These are phyloP conservation scores for Geotrichum bryndzae DNA, from an alignment of 1,139 yeast species.

Conservation along the genomic window DNA sequence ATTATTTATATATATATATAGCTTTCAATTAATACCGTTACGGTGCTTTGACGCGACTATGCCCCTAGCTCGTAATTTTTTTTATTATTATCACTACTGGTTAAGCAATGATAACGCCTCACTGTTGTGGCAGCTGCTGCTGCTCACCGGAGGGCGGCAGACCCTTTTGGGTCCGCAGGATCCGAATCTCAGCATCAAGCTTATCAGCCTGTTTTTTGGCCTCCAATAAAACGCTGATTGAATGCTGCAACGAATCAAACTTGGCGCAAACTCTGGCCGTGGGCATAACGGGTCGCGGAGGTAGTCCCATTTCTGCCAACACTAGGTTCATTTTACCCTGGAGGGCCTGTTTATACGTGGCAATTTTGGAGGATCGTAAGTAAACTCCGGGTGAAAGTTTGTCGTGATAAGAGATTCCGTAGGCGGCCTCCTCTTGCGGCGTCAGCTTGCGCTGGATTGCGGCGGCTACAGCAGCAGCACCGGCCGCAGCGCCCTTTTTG, in stretches of 20 bases:
- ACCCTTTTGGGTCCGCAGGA: constrained; percentile 40
- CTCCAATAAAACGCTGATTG: constrained; percentile 70
- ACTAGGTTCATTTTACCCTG: constrained; percentile 70
- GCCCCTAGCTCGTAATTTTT: too few relatives aligned
- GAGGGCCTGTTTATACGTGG: constrained; percentile 60
- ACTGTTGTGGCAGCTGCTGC: not conserved
- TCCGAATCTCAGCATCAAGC: constrained; percentile 68
- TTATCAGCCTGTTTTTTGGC: constrained; percentile 84
- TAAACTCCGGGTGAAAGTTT: constrained; percentile 70
- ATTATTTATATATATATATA: not conserved
- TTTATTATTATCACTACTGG: not conserved
- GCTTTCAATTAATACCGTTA: not conserved
- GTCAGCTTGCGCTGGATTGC: constrained; percentile 53
- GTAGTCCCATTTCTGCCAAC: constrained; percentile 71
- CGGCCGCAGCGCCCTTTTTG: constrained; percentile 26
- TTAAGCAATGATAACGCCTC: not conserved
- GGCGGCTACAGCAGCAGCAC: constrained; percentile 36
- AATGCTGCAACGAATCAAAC: constrained; percentile 70
- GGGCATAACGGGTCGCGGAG: constrained; percentile 80
- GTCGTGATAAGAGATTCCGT: constrained; percentile 82
- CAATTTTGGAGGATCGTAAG: constrained; percentile 63
- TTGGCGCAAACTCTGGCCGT: constrained; percentile 73
- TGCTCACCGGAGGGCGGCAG: not conserved
- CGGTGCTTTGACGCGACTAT: too few relatives aligned
- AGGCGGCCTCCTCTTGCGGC: constrained; percentile 74